Percentiles rank a stretch among this genome's conserved stretches.
phyloP scores from a whole-genome alignment of 495 filamentous ascomycete genomes.

The Thermothielavioides terrestris region DNA sequence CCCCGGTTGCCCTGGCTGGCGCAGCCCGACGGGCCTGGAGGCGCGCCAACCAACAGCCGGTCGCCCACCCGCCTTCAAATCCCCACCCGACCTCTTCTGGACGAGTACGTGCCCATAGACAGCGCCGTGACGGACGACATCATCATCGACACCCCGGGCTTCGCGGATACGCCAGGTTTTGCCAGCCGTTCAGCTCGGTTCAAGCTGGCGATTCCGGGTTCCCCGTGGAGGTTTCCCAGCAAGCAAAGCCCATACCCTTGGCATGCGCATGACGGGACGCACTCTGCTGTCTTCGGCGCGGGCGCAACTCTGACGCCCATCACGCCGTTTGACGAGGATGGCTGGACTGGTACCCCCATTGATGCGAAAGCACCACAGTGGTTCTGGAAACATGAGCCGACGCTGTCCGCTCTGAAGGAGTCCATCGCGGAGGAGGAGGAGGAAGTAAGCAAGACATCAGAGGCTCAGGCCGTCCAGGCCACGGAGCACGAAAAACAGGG shows the following conservation, averaged over 20 bases:
- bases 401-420: slow-evolving; percentile 5
- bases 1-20: slow-evolving; percentile 12
- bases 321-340: slow-evolving; percentile 21
- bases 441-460: slow-evolving; percentile 1
- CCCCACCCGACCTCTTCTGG: slow-evolving; percentile 3
- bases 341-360: slow-evolving; percentile 8
- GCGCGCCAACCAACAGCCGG: slow-evolving; percentile 1
- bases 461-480: background rate
- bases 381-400: slow-evolving; percentile 17
- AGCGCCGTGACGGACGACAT: slow-evolving; percentile 18
- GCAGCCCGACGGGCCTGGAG: background rate
- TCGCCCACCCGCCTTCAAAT: slow-evolving; percentile 13
- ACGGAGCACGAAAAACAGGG: background rate
- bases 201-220: slow-evolving; percentile 10
- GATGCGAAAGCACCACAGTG: slow-evolving; percentile 11
- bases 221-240: slow-evolving; percentile 16
- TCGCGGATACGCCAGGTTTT: background rate
- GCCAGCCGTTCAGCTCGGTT: background rate
- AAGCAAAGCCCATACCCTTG: slow-evolving; percentile 16
- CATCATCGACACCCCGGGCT: slow-evolving; percentile 9
- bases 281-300: slow-evolving; percentile 18
- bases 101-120: slow-evolving; percentile 7
- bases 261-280: slow-evolving; percentile 8
- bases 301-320: slow-evolving; percentile 23
- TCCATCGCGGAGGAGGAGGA: slow-evolving; percentile 7